Base-by-base conservation (phyloP, 1,284 basidiomycete genomes). In the Phylloporus sp. region DNA sequence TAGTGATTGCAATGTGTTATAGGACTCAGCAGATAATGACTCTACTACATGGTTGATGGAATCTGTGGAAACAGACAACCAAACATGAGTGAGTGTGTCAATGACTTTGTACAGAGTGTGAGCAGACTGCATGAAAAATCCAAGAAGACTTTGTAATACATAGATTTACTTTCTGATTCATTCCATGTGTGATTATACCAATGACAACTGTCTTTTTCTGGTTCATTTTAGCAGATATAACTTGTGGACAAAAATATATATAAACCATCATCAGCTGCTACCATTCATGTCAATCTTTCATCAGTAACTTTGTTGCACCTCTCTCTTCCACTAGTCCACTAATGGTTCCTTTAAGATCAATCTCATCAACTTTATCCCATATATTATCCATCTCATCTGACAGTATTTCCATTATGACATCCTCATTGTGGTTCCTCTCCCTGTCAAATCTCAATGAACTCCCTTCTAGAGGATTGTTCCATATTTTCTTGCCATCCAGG, bases 61-160 rank as follows among this genome's bases (percentile, higher is more conserved):
- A 47, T 69, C 43, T 1, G 20, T 61, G 2, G 60, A 70, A 3
- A 70, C 49, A 0, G 60, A 70, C 4, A 70, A n/a, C 0, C 68
- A 60, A 11, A 70, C 2, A 0, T 12, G 47, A 6, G 56, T 55
- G 5, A 70, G 20, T 1, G 47, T 63, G 2, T 70, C 6, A 1
- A 67, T 70, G 6, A 70, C 52, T 0, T 64, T 62, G 5, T 70
- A n/a, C 7, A 63, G 65, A 0, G 45, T 5, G 8, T 70, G 68
- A 0, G 14, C 6, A 0, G 63, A 70, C 19, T 70, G 68, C 0
- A 70, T 2, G 12, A 64, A 66, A 15, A 66, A 39, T 0, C 64
- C 59, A n/a, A 69, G 4, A 5, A 69, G 3, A 15, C 67, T 66
- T 20, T 69, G 68, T 5, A 70, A n/a, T n/a, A n/a, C n/a, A 7